Evolutionary conservation across 1,284 basidiomycete genomes (phyloP).

Genomic region (Pyrrhoderma lamaoense): DNA sequence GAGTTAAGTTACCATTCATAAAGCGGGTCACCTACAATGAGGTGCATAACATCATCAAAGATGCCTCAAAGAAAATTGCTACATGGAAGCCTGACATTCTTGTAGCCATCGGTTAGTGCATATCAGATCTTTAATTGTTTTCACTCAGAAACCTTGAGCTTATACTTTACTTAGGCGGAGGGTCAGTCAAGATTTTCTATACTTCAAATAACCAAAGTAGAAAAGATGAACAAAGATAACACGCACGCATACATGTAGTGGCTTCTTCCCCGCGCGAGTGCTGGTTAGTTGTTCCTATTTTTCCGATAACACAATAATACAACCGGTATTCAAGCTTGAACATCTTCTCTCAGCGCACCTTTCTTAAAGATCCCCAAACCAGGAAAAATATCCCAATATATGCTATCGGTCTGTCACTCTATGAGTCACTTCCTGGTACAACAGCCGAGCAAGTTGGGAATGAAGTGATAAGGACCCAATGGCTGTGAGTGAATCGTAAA

Average conservation of each 20-base stretch:
- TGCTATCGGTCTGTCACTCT: slow-evolving; percentile 89
- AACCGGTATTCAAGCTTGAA: neutral
- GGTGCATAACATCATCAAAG: slow-evolving; percentile 73
- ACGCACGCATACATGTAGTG: slow-evolving; percentile 38
- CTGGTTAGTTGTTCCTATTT: slow-evolving; percentile 41
- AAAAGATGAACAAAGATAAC: too few species aligned
- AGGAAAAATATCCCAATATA: slow-evolving; percentile 84
- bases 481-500: slow-evolving; percentile 63
- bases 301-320: neutral
- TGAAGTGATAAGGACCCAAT: slow-evolving; percentile 87
- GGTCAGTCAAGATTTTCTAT: too few species aligned
- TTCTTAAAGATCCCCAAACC: slow-evolving; percentile 66
- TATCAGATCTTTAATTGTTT: slow-evolving; percentile 10
- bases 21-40: slow-evolving; percentile 72
- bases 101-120: slow-evolving; percentile 66
- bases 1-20: neutral
- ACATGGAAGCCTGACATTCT: slow-evolving; percentile 73
- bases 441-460: slow-evolving; percentile 73
- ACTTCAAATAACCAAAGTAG: too few species aligned
- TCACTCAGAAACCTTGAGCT: neutral
- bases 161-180: slow-evolving; percentile 50
- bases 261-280: slow-evolving; percentile 91
- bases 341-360: slow-evolving; percentile 56
- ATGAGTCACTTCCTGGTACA: slow-evolving; percentile 76
- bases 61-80: slow-evolving; percentile 52